These are phyloP conservation scores for Trichosporon faecale DNA, from an alignment of 1,284 basidiomycete species.

Conservation along the genomic window DNA sequence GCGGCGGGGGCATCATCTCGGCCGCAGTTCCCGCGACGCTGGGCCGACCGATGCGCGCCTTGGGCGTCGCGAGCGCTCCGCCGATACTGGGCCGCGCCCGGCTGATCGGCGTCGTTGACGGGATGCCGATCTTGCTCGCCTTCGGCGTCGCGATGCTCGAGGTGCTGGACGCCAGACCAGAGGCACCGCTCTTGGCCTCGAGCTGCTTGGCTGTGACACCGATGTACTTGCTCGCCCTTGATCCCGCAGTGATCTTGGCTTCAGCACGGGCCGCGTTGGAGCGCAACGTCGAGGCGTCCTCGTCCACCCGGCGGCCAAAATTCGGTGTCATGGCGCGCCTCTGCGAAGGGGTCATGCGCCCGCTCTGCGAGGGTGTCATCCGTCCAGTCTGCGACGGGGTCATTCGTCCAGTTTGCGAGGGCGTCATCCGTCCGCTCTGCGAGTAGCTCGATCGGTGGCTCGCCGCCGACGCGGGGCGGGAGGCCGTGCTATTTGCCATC, in stretches of 20 bases:
- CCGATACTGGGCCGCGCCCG: slow-evolving; percentile 43
- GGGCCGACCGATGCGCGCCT: slow-evolving; percentile 34
- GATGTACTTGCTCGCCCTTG: slow-evolving; percentile 69
- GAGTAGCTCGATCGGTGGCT: slow-evolving; percentile 56
- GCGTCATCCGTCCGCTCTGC: slow-evolving; percentile 57
- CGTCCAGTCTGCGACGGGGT: slow-evolving; percentile 51
- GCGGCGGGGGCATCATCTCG: slow-evolving; percentile 53
- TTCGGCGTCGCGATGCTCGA: slow-evolving; percentile 36
- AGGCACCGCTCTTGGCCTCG: slow-evolving; percentile 47
- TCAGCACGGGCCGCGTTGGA: slow-evolving; percentile 43
- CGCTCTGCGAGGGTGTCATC: slow-evolving; percentile 30
- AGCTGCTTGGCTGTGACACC: slow-evolving; percentile 79
- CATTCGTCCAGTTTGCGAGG: slow-evolving; percentile 55
- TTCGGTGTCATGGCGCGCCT: slow-evolving; percentile 23
- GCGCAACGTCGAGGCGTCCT: slow-evolving; percentile 18
- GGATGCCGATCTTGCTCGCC: slow-evolving; percentile 39
- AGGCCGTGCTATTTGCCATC: slow-evolving; percentile 44
- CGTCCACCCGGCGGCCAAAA: slow-evolving; percentile 7
- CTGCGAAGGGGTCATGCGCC: slow-evolving; percentile 26
- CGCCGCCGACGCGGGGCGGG: slow-evolving; percentile 73
- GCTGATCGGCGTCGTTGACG: slow-evolving; percentile 33
- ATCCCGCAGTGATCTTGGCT: slow-evolving; percentile 68
- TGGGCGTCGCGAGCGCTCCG: slow-evolving; percentile 43
- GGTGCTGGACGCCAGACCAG: slow-evolving; percentile 27
- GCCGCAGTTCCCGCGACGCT: slow-evolving; percentile 26